Conservation (phyloP, 306 rosid species). For the Corylus heterophylla region DNA sequence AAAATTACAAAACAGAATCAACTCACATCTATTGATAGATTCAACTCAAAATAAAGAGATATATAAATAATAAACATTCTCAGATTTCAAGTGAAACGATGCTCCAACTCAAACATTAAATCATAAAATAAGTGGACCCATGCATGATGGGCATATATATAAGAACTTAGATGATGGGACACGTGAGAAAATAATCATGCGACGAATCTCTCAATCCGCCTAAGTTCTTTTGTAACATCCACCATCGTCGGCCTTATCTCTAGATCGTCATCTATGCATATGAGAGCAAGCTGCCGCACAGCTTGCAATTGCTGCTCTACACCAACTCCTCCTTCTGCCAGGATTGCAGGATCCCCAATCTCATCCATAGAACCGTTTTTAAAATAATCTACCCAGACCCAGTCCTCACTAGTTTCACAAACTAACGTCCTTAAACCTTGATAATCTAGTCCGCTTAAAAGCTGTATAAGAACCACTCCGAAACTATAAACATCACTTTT, state of each 20-base stretch:
- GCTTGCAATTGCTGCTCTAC: neutral
- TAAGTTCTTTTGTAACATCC: neutral
- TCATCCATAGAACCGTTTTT: neutral
- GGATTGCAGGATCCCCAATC: neutral
- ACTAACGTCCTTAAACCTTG: too few species aligned
- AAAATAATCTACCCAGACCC: too few species aligned
- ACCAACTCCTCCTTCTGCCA: neutral
- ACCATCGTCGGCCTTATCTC: neutral
- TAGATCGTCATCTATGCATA: neutral
- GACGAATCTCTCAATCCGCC: neutral
- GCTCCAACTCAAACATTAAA: too few species aligned
- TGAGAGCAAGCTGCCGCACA: neutral
- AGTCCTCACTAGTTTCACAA: neutral
- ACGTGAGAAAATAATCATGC: neutral
- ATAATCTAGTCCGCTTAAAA: neutral
- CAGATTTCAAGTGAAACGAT: neutral
- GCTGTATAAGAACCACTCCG: neutral
- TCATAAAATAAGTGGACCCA: too few species aligned
- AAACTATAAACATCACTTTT: constrained; percentile 19
- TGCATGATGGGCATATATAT: too few species aligned
- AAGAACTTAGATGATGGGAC: neutral
- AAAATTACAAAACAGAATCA: too few species aligned
- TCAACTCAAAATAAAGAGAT: neutral
- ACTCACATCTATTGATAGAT: too few species aligned
- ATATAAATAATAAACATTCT: too few species aligned